A percentile compares a stretch with the other conserved stretches of the same genome.
Evolutionary conservation across 139 green algal genomes (phyloP).

Genomic region (Zygnema cylindricum): DNA sequence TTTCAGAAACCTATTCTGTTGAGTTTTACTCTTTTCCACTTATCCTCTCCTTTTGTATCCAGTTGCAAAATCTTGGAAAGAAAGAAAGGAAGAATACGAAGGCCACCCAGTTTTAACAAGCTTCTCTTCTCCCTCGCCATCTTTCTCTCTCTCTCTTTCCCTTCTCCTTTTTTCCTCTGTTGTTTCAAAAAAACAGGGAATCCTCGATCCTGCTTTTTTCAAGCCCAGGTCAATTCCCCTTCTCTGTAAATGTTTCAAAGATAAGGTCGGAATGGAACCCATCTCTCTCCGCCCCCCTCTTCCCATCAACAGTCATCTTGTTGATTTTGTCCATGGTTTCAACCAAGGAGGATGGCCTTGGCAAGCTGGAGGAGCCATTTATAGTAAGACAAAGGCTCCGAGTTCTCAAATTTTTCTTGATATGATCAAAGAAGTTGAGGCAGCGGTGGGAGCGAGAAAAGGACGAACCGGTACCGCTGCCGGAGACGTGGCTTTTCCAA

Average conservation of each 20-base stretch:
- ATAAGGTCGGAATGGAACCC: conserved; percentile 16
- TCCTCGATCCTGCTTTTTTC: conserved; percentile 52
- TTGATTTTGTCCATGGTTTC: neutral
- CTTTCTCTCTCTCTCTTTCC: too few relatives aligned
- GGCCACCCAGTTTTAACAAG: too few relatives aligned
- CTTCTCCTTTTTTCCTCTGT: too few relatives aligned
- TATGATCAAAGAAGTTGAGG: conserved; percentile 61
- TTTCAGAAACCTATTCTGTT: too few relatives aligned
- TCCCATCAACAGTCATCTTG: neutral
- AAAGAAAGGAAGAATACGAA: too few relatives aligned
- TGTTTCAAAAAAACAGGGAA: conserved; percentile 44
- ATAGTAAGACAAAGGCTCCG: neutral
- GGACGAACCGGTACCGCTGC: conserved; percentile 63
- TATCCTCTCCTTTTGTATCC: too few relatives aligned
- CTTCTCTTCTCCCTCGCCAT: too few relatives aligned
- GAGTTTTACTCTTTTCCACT: too few relatives aligned
- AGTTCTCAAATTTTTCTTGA: conserved; percentile 35
- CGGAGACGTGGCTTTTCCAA: conserved; percentile 70
- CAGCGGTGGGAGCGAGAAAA: conserved; percentile 34
- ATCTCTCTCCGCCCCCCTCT: neutral
- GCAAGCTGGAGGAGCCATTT: neutral
- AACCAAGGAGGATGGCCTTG: neutral
- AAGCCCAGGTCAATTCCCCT: neutral
- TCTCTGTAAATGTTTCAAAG: conserved; percentile 33
- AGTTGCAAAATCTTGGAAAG: too few relatives aligned